Conservation (phyloP, 2,329 filamentous ascomycete species). For the Chaetothyriales sp. region DNA sequence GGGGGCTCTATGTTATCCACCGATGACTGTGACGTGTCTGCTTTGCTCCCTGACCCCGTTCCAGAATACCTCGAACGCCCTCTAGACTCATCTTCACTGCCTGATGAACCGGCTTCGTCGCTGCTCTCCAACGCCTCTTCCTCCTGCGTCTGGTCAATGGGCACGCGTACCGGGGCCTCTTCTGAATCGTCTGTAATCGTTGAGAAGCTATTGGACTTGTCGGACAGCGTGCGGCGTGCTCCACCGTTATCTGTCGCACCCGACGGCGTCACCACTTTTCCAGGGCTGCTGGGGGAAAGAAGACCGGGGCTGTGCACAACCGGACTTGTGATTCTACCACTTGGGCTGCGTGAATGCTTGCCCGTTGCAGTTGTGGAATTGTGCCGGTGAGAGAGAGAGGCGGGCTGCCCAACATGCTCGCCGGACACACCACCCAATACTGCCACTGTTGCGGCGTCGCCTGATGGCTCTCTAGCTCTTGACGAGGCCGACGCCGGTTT, state of each 20-base stretch:
- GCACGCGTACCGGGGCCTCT: slow-evolving; percentile 37
- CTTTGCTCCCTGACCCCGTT: not conserved
- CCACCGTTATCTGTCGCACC: slow-evolving; percentile 9
- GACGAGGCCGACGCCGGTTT: not conserved
- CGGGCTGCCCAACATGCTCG: not conserved
- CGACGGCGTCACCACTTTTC: slow-evolving; percentile 1
- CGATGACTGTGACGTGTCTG: slow-evolving; percentile 1
- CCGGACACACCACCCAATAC: not conserved
- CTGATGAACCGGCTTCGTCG: slow-evolving; percentile 42
- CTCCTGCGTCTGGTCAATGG: slow-evolving; percentile 54
- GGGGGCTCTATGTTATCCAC: slow-evolving; percentile 7
- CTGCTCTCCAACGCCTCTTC: slow-evolving; percentile 40
- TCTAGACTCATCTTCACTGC: slow-evolving; percentile 39
- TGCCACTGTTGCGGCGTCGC: not conserved
- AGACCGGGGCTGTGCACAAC: not conserved
- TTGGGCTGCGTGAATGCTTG: not conserved
- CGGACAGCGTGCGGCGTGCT: slow-evolving; percentile 10
- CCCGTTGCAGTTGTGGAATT: not conserved
- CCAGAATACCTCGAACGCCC: slow-evolving; percentile 16
- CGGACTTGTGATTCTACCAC: not conserved
- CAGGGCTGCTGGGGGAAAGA: not conserved
- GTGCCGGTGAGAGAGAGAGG: not conserved
- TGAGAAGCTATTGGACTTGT: slow-evolving; percentile 23
- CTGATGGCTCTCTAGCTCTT: too few relatives aligned
- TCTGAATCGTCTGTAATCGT: slow-evolving; percentile 25